Percentiles rank a stretch among this genome's conserved stretches.
Conservation (phyloP, 2,329 filamentous ascomycete species). For the Pseudocercospora fuligena region DNA sequence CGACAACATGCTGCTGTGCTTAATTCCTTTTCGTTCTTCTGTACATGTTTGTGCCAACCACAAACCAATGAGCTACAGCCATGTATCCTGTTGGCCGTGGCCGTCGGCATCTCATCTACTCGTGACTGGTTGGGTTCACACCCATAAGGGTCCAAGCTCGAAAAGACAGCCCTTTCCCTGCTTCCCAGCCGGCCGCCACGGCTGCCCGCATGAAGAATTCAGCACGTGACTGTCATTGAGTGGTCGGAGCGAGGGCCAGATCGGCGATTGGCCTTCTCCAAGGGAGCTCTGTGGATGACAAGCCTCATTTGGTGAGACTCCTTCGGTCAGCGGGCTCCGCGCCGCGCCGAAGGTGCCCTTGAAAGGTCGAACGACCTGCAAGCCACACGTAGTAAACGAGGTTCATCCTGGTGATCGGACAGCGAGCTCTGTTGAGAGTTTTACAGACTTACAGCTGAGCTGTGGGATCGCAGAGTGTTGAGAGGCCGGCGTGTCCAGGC, state of each 20-base stretch:
- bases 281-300: neutral
- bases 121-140: neutral
- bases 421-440: constrained; percentile 5
- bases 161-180: neutral
- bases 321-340: constrained; percentile 15
- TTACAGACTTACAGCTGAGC: constrained; percentile 1
- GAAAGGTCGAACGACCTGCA: constrained; percentile 3
- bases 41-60: neutral
- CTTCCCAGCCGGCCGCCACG: constrained; percentile 1
- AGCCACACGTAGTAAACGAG: constrained; percentile 6
- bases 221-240: constrained; percentile 13
- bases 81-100: constrained; percentile 1
- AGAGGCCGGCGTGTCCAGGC: neutral
- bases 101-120: neutral
- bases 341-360: constrained; percentile 16
- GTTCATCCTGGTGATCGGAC: constrained; percentile 7
- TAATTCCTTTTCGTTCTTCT: constrained; percentile 7
- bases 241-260: neutral
- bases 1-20: neutral
- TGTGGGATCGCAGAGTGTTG: constrained; percentile 4
- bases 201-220: constrained; percentile 15
- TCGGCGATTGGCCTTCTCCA: constrained; percentile 15
- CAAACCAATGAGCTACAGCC: constrained; percentile 4
- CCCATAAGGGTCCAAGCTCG: constrained; percentile 5
- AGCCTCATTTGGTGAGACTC: neutral